phyloP scores from a whole-genome alignment of 768 basidiomycete species.

The Suillus clintonianus region DNA sequence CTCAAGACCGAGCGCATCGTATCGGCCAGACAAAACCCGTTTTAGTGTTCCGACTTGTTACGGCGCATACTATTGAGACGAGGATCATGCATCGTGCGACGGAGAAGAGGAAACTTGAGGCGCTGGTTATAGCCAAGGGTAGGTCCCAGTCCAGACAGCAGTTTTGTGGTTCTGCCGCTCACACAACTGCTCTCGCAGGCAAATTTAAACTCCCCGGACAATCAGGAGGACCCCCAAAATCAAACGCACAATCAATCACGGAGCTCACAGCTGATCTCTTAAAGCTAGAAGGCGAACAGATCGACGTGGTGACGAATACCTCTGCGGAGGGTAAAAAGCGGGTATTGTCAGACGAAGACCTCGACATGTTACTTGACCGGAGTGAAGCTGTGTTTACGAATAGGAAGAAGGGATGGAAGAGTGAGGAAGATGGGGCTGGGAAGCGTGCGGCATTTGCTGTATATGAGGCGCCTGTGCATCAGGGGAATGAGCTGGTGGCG shows the following conservation, averaged over 20 bases:
- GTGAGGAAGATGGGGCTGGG: conserved; percentile 22
- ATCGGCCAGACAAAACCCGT: conserved; percentile 94
- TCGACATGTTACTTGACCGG: conserved; percentile 81
- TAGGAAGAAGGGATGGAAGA: conserved; percentile 75
- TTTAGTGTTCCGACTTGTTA: conserved; percentile 85
- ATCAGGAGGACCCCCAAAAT: conserved; percentile 38
- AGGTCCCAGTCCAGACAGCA: background rate
- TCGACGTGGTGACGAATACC: conserved; percentile 79
- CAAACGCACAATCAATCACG: conserved; percentile 66
- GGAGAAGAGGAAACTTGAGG: conserved; percentile 89
- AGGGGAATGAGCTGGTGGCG: conserved; percentile 68
- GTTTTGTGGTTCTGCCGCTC: background rate
- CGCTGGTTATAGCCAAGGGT: conserved; percentile 94
- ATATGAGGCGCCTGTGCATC: conserved; percentile 64
- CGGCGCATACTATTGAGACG: conserved; percentile 87
- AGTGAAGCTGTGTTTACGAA: conserved; percentile 70
- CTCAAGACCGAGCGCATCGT: conserved; percentile 92
- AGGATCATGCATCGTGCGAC: conserved; percentile 87
- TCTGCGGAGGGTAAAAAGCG: conserved; percentile 61
- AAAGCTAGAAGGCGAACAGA: conserved; percentile 84
- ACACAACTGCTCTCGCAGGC: conserved; percentile 42
- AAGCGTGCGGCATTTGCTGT: conserved; percentile 74
- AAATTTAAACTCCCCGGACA: conserved; percentile 81
- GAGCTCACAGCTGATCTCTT: conserved; percentile 82
- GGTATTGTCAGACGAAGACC: conserved; percentile 80